Conservation (phyloP, 768 basidiomycete species). For the Amylocystis lapponica region DNA sequence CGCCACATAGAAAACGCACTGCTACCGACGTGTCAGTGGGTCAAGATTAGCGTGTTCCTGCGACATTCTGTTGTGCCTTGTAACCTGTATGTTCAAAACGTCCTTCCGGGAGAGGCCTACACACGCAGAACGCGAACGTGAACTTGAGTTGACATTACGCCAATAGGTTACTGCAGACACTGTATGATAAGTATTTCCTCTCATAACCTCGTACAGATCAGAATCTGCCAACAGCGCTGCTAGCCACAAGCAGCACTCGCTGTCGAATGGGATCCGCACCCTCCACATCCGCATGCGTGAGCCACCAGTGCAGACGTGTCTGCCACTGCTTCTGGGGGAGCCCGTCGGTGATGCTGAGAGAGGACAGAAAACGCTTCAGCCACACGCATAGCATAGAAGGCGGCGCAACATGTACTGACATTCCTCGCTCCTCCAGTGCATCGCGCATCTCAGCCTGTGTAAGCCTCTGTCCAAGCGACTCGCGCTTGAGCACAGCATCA, state of each 20-base stretch:
- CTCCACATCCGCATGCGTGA: slow-evolving; percentile 41
- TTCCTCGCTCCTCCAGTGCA: slow-evolving; percentile 70
- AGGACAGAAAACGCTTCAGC: not conserved
- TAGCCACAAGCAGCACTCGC: slow-evolving; percentile 46
- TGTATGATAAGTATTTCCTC: not conserved
- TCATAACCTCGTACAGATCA: not conserved
- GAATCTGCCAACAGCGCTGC: slow-evolving; percentile 24
- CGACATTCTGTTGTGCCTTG: too few relatives aligned
- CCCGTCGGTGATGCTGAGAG: slow-evolving; percentile 31
- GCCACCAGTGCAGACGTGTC: slow-evolving; percentile 58
- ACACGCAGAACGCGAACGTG: too few relatives aligned
- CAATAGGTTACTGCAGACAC: slow-evolving; percentile 5
- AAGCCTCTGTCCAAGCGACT: slow-evolving; percentile 39
- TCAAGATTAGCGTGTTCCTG: too few relatives aligned
- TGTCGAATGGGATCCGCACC: slow-evolving; percentile 38
- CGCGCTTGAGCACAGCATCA: slow-evolving; percentile 54
- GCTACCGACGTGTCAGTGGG: too few relatives aligned
- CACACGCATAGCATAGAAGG: not conserved
- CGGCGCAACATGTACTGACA: too few relatives aligned
- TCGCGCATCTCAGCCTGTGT: slow-evolving; percentile 52
- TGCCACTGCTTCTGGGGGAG: slow-evolving; percentile 40
- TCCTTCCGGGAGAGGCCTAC: too few relatives aligned
- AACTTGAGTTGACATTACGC: not conserved
- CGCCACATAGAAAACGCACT: too few relatives aligned
- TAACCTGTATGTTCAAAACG: too few relatives aligned